These are phyloP conservation scores for Verbascum thapsus DNA, from an alignment of 257 asterid genomes.

Conservation along the genomic window DNA sequence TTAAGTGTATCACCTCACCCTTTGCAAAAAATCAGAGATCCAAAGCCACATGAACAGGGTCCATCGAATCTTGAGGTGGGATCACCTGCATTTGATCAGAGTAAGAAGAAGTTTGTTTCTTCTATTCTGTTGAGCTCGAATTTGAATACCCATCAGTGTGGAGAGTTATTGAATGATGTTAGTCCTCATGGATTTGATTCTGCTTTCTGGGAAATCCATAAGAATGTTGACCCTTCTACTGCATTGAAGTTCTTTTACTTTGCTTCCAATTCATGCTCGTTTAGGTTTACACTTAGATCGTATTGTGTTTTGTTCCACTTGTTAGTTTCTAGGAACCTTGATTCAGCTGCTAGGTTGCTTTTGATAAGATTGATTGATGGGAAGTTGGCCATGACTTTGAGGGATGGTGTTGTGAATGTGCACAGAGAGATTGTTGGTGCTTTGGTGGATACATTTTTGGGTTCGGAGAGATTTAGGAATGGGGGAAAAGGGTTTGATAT, in stretches of 20 bases:
- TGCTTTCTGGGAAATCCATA: conserved; percentile 56
- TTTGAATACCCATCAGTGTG: conserved; percentile 44
- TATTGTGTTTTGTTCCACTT: conserved; percentile 63
- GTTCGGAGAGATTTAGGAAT: conserved; percentile 31
- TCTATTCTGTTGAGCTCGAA: conserved; percentile 55
- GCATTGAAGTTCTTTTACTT: conserved; percentile 67
- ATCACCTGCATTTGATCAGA: conserved; percentile 38
- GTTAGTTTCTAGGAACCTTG: conserved; percentile 56
- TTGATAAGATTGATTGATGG: conserved; percentile 71
- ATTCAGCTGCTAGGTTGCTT: conserved; percentile 70
- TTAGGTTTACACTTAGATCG: conserved; percentile 63
- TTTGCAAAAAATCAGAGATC: conserved; percentile 26
- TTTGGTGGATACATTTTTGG: conserved; percentile 45
- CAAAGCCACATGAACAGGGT: conserved; percentile 20
- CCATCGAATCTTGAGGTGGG: conserved; percentile 23
- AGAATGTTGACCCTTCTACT: conserved; percentile 54
- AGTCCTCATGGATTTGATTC: conserved; percentile 62
- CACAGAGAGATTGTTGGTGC: conserved; percentile 56
- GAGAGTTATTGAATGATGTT: conserved; percentile 46
- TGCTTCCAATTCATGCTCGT: conserved; percentile 50
- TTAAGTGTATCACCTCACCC: conserved; percentile 45
- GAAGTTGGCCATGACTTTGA: conserved; percentile 46
- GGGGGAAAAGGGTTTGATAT: conserved; percentile 60
- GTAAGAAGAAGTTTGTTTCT: conserved; percentile 37
- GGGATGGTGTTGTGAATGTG: conserved; percentile 33